A percentile compares a stretch with the other conserved stretches of the same genome.
phyloP scores from a whole-genome alignment of 2,329 filamentous ascomycete genomes.

The Apiospora pterosperma region DNA sequence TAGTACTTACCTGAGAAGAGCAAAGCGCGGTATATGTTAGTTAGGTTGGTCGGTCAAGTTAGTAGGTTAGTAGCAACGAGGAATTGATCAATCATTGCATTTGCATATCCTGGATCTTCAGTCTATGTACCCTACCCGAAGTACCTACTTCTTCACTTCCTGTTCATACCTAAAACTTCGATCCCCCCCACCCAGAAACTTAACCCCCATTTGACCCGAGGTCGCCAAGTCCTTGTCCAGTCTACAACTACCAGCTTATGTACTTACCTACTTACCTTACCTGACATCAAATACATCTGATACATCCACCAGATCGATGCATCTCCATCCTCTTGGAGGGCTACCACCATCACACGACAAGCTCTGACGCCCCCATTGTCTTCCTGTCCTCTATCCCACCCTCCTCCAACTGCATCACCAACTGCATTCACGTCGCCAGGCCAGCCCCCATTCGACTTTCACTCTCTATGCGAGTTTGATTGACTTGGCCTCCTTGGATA shows the following conservation, averaged over 20 bases:
- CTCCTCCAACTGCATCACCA: not conserved
- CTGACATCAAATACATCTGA: not conserved
- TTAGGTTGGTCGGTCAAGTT: too few relatives aligned
- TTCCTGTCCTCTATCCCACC: not conserved
- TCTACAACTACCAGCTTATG: not conserved
- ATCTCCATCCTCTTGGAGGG: not conserved
- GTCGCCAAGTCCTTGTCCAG: constrained; percentile 4
- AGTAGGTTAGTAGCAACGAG: not conserved
- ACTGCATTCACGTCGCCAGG: not conserved
- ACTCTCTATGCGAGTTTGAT: constrained; percentile 1
- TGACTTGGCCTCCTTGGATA: not conserved
- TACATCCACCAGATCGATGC: not conserved
- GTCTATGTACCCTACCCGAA: not conserved
- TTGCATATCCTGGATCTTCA: not conserved
- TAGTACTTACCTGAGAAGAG: too few relatives aligned
- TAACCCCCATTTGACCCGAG: constrained; percentile 4
- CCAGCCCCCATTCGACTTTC: not conserved
- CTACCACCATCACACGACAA: not conserved
- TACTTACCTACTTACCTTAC: not conserved
- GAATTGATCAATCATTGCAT: not conserved
- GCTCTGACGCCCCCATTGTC: constrained; percentile 1
- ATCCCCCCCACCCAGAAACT: not conserved
- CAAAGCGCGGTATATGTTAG: too few relatives aligned
- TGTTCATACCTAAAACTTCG: not conserved
- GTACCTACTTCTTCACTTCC: not conserved